These are phyloP conservation scores for Fusarium euwallaceae DNA, from an alignment of 2,329 filamentous ascomycete genomes.

Conservation along the genomic window DNA sequence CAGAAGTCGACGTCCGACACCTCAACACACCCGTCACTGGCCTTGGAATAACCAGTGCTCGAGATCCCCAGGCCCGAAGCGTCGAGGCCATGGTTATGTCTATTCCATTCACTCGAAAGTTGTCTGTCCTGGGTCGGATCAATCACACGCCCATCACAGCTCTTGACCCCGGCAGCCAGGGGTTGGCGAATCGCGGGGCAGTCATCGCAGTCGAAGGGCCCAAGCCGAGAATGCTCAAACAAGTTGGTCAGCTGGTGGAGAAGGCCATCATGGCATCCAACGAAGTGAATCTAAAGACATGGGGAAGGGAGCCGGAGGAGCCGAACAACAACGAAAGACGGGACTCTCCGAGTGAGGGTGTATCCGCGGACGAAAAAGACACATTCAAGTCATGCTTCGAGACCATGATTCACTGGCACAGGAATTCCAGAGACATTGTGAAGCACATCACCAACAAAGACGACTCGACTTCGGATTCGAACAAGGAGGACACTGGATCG, in stretches of 20 bases:
- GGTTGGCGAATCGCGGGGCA: slow-evolving; percentile 72
- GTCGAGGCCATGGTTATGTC: slow-evolving; percentile 80
- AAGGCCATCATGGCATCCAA: slow-evolving; percentile 66
- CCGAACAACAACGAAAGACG: slow-evolving; percentile 18
- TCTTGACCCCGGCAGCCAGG: slow-evolving; percentile 48
- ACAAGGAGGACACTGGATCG: slow-evolving; percentile 15
- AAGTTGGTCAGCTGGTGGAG: slow-evolving; percentile 75
- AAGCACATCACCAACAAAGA: slow-evolving; percentile 57
- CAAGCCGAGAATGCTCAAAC: slow-evolving; percentile 62
- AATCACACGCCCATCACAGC: slow-evolving; percentile 72
- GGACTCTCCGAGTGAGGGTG: slow-evolving; percentile 28
- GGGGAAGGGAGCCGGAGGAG: slow-evolving; percentile 54
- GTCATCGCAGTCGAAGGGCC: slow-evolving; percentile 88
- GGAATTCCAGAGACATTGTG: slow-evolving; percentile 78
- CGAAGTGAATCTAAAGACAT: slow-evolving; percentile 59
- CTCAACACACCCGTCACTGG: slow-evolving; percentile 46
- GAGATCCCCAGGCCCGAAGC: slow-evolving; percentile 56
- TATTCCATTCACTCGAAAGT: slow-evolving; percentile 80
- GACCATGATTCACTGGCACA: slow-evolving; percentile 80
- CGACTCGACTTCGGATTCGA: slow-evolving; percentile 20
- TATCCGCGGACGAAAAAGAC: slow-evolving; percentile 48
- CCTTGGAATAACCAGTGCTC: slow-evolving; percentile 40
- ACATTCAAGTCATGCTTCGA: slow-evolving; percentile 73
- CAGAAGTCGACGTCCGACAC: slow-evolving; percentile 45
- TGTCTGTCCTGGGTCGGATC: slow-evolving; percentile 81